These are phyloP conservation scores for Polyporus arcularius DNA, from an alignment of 768 basidiomycete species.

Conservation along the genomic window DNA sequence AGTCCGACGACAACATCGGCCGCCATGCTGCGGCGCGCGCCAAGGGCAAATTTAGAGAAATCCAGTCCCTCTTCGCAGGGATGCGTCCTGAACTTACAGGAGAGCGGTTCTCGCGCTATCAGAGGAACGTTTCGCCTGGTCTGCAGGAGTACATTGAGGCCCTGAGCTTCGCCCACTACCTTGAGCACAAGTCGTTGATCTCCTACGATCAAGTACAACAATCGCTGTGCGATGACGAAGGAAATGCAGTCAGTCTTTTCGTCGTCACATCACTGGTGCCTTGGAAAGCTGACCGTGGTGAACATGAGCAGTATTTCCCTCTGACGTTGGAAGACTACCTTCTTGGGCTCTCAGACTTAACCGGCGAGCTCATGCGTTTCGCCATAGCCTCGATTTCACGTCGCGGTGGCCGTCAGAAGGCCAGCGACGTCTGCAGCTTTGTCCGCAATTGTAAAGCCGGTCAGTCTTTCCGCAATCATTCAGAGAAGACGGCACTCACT, in stretches of 20 bases:
- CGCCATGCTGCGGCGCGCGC: slow-evolving; percentile 51
- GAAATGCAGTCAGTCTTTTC: slow-evolving; percentile 54
- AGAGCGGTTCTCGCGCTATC: slow-evolving; percentile 77
- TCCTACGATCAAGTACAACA: slow-evolving; percentile 67
- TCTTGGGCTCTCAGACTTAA: slow-evolving; percentile 90
- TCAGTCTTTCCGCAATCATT: slow-evolving; percentile 25
- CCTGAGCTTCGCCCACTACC: slow-evolving; percentile 83
- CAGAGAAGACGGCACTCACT: neutral
- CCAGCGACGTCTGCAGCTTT: slow-evolving; percentile 65
- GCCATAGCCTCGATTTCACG: slow-evolving; percentile 82
- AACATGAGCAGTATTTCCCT: slow-evolving; percentile 63
- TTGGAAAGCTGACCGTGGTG: neutral
- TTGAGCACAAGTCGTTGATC: slow-evolving; percentile 69
- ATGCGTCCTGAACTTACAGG: slow-evolving; percentile 64
- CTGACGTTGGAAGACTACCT: slow-evolving; percentile 84
- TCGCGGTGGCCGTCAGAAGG: slow-evolving; percentile 63
- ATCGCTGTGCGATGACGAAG: slow-evolving; percentile 60
- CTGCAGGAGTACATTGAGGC: slow-evolving; percentile 97
- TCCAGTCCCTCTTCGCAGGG: slow-evolving; percentile 61
- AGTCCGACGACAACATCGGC: slow-evolving; percentile 31
- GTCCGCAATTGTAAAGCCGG: slow-evolving; percentile 77
- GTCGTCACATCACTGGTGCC: neutral
- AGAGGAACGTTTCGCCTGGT: slow-evolving; percentile 73
- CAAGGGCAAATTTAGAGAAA: slow-evolving; percentile 63
- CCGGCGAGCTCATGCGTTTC: slow-evolving; percentile 95